Evolutionary conservation across 805 yeast species (phyloP).

Genomic region (Metschnikowia amazonensis): DNA sequence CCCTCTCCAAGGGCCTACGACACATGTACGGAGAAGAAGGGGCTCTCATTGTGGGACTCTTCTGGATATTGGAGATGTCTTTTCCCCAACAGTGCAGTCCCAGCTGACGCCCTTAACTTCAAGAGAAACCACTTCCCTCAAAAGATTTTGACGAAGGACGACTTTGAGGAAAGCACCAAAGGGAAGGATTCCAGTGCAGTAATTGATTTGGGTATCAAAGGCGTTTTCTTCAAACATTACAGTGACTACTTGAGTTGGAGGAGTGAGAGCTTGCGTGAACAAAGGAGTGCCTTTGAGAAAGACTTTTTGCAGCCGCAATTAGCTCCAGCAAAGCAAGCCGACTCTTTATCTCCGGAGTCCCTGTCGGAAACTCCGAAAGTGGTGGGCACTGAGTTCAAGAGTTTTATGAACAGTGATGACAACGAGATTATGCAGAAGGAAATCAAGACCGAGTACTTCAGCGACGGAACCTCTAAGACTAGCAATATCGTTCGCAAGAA

Average conservation of each 20-base stretch:
- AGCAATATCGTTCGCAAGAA: constrained; percentile 29
- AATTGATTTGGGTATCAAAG: constrained; percentile 45
- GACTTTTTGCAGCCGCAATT: constrained; percentile 1
- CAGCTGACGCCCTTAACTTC: constrained; percentile 29
- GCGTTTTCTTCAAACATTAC: constrained; percentile 61
- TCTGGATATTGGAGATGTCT: constrained; percentile 89
- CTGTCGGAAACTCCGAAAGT: constrained; percentile 9
- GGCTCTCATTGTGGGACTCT: constrained; percentile 78
- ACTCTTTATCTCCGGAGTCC: background rate
- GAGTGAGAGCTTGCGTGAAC: constrained; percentile 39
- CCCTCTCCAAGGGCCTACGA: constrained; percentile 60
- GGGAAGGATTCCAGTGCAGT: constrained; percentile 12
- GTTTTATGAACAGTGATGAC: constrained; percentile 24
- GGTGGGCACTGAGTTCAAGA: constrained; percentile 28
- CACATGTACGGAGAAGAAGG: constrained; percentile 60
- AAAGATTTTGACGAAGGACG: constrained; percentile 52
- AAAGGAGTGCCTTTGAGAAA: constrained; percentile 21
- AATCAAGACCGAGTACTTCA: constrained; percentile 29
- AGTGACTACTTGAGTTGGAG: constrained; percentile 68
- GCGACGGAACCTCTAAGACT: constrained; percentile 36
- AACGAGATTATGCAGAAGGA: constrained; percentile 31
- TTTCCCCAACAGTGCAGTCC: constrained; percentile 54
- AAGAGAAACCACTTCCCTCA: constrained; percentile 24
- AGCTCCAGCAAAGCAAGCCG: background rate
- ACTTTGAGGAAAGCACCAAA: constrained; percentile 37